Base-by-base conservation (phyloP, 192 early-diverging fungal species). In the Gaertneriomyces sp. region DNA sequence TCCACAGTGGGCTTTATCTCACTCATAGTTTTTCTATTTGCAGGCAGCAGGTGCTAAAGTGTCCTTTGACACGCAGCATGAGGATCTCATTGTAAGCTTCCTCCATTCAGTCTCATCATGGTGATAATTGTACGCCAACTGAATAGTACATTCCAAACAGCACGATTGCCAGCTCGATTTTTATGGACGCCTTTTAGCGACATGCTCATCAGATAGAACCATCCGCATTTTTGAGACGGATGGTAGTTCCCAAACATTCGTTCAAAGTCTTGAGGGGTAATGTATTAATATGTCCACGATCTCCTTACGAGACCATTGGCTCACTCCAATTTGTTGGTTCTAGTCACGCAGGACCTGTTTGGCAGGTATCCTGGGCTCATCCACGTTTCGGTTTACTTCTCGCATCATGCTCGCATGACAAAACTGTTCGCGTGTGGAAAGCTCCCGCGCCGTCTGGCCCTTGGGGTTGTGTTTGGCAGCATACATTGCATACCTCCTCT, bases 331-430 rank as follows among this genome's bases (percentile, higher is more conserved):
- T 49, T 17, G 25, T 33, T 33, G 25, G 25, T 33, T 49, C 17
- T 74, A 94, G 90, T 42, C 95, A 99, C 73, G 88, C 91, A 51
- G 95, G 94, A 19, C 97, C 97, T 4, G 95, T 99, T n/a, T 99
- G 97, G 97, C 94, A 96, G 72, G 90, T 99, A 19, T 82, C 93
- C 14, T 99, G 97, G 97, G 94, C 95, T 11, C 97, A 99, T 70
- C 97, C 97, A 45, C 96, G 96, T 75, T 99, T 91, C 79, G 95
- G 95, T 53, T 89, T 80, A 68, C 89, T 99, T 46, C 79, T 99
- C 17, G 97, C 97, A 12, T 96, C 93, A 20, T 96, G 93, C 75
- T 91, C 93, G 16, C 97, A 97, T 73, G 97, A 99, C 69, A 85
- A 88, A n/a, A 88, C 89, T 45, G 95, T 98, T 42, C 84, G 93